Evolutionary conservation across 768 basidiomycete genomes (phyloP).

Genomic region (Hirschioporus abietinus): DNA sequence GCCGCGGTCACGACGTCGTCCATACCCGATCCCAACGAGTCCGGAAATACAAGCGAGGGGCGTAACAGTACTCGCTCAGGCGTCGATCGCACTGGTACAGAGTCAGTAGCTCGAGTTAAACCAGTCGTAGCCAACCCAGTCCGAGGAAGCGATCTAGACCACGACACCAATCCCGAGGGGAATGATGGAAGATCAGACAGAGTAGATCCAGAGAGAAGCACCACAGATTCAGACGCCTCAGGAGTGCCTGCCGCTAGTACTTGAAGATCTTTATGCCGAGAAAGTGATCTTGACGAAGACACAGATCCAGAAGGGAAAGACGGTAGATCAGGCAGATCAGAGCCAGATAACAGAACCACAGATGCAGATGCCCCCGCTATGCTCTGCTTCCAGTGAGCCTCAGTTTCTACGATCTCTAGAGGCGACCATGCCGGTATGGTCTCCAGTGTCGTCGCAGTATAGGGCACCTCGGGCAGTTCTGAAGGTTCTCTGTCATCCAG

Average conservation of each 20-base stretch:
- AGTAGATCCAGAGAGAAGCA: background rate
- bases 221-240: background rate
- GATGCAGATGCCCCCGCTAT: background rate
- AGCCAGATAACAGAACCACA: background rate
- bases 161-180: background rate
- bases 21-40: too few relatives aligned
- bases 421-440: too few relatives aligned
- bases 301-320: background rate
- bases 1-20: background rate
- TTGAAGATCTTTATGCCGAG: too few relatives aligned
- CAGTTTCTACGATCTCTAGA: too few relatives aligned
- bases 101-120: too few relatives aligned
- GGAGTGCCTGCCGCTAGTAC: too few relatives aligned
- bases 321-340: background rate
- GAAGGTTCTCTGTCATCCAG: background rate
- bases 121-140: background rate
- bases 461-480: background rate
- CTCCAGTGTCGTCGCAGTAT: background rate
- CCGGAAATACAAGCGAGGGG: too few relatives aligned
- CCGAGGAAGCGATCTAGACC: background rate
- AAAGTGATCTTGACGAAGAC: background rate
- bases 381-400: too few relatives aligned
- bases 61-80: too few relatives aligned
- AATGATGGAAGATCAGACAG: background rate
- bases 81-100: too few relatives aligned